phyloP scores from a whole-genome alignment of 306 rosid genomes.

The Vachellia collinsii region DNA sequence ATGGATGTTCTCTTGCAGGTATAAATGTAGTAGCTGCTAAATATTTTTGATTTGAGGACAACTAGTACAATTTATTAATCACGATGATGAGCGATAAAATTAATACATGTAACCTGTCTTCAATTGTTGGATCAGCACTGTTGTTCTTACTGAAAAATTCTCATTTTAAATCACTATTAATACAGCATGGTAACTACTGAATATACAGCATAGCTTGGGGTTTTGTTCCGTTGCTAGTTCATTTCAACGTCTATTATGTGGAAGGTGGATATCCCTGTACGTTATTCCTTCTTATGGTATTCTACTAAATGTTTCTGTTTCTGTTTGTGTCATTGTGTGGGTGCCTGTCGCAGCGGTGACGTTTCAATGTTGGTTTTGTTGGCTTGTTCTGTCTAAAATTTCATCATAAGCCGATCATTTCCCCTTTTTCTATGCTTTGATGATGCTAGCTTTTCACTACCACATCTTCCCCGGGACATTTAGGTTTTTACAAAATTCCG shows the following conservation, averaged over 20 bases:
- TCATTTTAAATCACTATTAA: neutral
- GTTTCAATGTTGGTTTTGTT: neutral
- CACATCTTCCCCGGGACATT: neutral
- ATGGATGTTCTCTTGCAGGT: constrained; percentile 84
- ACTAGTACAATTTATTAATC: neutral
- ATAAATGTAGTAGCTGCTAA: neutral
- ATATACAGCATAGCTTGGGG: neutral
- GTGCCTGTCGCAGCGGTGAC: neutral
- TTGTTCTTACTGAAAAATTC: neutral
- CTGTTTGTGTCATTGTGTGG: too few species aligned
- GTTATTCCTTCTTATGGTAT: neutral
- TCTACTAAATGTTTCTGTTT: neutral
- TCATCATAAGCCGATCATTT: neutral
- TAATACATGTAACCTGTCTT: neutral
- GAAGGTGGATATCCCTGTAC: neutral
- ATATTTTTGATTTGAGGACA: neutral
- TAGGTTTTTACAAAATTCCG: neutral
- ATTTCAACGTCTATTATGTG: neutral
- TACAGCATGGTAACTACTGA: neutral
- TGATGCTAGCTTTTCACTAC: neutral
- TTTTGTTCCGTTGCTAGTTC: neutral
- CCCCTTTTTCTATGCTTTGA: neutral
- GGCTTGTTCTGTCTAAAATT: too few species aligned
- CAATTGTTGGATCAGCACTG: neutral
- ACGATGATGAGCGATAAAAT: neutral